phyloP scores from a whole-genome alignment of 208 protist genomes.

The Acanthamoeba lugdunensis region DNA sequence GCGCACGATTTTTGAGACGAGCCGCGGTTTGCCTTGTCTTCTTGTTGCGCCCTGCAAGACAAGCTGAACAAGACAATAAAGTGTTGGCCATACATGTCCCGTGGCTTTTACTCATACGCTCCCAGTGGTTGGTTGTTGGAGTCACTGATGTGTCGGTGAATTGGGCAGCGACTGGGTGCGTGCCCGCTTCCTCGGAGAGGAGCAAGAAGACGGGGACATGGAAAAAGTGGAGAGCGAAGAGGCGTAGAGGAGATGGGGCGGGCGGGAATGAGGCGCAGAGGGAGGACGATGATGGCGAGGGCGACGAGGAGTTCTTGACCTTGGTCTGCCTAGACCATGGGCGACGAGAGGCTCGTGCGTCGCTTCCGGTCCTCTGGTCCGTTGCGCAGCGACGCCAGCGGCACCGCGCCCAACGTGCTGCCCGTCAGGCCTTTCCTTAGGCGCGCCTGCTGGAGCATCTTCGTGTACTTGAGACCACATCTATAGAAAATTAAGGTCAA shows the following conservation, averaged over 20 bases:
- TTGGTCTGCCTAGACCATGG: constrained; percentile 24
- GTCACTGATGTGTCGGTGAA: neutral
- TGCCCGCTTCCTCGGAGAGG: neutral
- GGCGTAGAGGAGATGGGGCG: no score
- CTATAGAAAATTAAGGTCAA: neutral
- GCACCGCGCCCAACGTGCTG: neutral
- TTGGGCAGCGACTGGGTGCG: neutral
- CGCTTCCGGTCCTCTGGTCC: constrained; percentile 3
- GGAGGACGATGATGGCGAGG: neutral
- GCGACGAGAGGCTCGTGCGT: constrained; percentile 7
- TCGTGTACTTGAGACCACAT: constrained; percentile 44
- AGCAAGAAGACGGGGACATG: neutral
- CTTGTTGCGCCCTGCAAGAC: no score
- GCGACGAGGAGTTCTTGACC: neutral
- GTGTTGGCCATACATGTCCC: no score
- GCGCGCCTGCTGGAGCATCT: neutral
- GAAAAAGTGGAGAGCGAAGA: no score
- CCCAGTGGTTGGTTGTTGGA: no score
- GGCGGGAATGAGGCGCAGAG: no score
- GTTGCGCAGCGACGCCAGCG: constrained; percentile 4
- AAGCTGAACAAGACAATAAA: no score
- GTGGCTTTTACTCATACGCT: no score
- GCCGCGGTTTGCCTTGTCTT: no score
- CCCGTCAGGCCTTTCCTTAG: neutral
- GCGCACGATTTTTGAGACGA: no score